Percentiles rank a stretch among this genome's conserved stretches.
Conservation (phyloP, 805 yeast species). For the Metschnikowia peoriensis region DNA sequence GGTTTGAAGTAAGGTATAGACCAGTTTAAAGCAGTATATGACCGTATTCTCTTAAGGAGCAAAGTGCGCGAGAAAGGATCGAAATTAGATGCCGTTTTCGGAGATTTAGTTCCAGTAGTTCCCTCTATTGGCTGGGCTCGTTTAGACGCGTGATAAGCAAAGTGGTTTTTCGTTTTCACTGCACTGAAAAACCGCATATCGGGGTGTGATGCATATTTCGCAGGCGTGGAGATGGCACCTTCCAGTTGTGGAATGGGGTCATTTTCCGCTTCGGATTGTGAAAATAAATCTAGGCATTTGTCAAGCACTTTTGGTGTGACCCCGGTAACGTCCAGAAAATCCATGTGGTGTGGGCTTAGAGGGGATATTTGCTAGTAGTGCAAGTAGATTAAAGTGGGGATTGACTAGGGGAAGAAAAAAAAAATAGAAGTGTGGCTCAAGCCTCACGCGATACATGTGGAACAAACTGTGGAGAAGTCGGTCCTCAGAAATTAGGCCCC, state of each 20-base stretch:
- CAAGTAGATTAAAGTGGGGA: too few species aligned
- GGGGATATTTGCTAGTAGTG: too few species aligned
- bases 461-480: background rate
- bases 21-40: conserved; percentile 51
- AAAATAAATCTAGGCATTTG: conserved; percentile 14
- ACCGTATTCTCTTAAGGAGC: conserved; percentile 40
- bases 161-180: conserved; percentile 37
- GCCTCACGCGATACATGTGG: background rate
- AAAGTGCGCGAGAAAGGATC: conserved; percentile 38
- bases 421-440: background rate
- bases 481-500: background rate
- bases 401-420: too few species aligned
- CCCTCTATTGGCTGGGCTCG: background rate
- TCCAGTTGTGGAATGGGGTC: background rate
- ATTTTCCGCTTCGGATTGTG: background rate
- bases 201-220: conserved; percentile 28
- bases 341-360: background rate
- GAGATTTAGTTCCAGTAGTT: background rate
- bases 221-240: conserved; percentile 11
- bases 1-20: conserved; percentile 24
- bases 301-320: conserved; percentile 18
- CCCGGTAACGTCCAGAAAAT: conserved; percentile 3
- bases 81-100: conserved; percentile 17
- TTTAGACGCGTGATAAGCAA: conserved; percentile 34
- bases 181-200: conserved; percentile 39